Conservation (phyloP, 306 rosid genomes). For the Malus sylvestris region DNA sequence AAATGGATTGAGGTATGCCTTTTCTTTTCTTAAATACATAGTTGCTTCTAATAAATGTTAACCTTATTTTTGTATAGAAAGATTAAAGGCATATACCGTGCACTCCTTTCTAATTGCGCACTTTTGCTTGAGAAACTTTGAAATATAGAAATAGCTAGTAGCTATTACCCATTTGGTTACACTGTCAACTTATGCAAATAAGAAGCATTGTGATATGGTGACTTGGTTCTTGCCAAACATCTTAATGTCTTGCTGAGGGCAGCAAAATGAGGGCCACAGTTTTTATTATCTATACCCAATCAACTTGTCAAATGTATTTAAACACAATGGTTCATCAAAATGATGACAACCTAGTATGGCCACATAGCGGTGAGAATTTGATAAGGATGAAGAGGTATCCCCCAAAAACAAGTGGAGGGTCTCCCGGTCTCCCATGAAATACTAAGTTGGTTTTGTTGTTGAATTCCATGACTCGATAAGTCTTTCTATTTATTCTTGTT, state of each 20-base stretch:
- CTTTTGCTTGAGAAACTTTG: background rate
- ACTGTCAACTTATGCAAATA: background rate
- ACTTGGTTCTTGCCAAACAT: background rate
- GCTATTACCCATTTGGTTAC: background rate
- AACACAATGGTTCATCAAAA: background rate
- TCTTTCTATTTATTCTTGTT: background rate
- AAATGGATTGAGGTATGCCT: slow-evolving; percentile 89
- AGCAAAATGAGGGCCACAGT: background rate
- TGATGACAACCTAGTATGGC: background rate
- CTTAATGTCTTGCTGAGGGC: background rate
- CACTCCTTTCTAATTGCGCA: background rate
- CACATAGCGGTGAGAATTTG: background rate
- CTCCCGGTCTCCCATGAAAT: background rate
- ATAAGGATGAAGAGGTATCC: background rate
- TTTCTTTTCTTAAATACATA: background rate
- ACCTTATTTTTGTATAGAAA: background rate
- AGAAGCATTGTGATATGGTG: background rate
- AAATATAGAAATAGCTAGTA: background rate
- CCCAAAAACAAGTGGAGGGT: background rate
- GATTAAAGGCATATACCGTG: background rate
- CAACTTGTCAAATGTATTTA: background rate
- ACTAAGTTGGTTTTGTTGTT: background rate
- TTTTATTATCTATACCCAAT: background rate
- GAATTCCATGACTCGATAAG: background rate
- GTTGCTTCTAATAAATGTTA: background rate